phyloP scores from a whole-genome alignment of 805 yeast species.

The Ogataea pini region DNA sequence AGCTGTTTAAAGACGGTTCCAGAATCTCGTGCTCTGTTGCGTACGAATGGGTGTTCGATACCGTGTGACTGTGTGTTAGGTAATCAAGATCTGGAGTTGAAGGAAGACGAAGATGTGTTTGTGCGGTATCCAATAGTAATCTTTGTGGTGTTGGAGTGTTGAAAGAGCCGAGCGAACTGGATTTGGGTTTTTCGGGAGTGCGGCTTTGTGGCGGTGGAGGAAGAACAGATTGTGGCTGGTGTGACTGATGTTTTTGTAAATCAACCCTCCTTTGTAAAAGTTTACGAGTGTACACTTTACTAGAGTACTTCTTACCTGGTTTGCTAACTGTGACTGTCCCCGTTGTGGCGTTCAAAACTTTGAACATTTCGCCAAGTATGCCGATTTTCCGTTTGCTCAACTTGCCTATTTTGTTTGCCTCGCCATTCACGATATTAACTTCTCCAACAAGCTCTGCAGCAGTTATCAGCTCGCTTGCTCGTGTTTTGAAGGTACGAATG shows the following conservation, averaged over 20 bases:
- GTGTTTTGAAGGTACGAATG: slow-evolving; percentile 28
- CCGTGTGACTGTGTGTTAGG: slow-evolving; percentile 8
- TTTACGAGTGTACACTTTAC: slow-evolving; percentile 25
- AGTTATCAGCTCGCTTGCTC: slow-evolving; percentile 23
- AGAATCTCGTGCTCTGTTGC: slow-evolving; percentile 5
- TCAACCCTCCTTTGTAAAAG: slow-evolving; percentile 13
- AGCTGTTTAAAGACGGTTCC: slow-evolving; percentile 6
- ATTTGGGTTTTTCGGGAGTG: slow-evolving; percentile 3
- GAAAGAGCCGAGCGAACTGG: slow-evolving; percentile 2
- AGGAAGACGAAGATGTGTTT: slow-evolving; percentile 8
- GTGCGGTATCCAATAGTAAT: slow-evolving; percentile 8
- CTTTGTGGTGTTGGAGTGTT: slow-evolving; percentile 21
- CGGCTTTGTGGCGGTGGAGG: slow-evolving; percentile 1
- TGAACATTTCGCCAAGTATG: slow-evolving; percentile 30
- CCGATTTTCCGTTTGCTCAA: slow-evolving; percentile 25
- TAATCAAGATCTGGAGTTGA: slow-evolving; percentile 14
- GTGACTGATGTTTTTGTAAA: slow-evolving; percentile 1
- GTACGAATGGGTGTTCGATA: not conserved
- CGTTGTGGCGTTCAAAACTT: slow-evolving; percentile 17
- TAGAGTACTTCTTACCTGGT: slow-evolving; percentile 36
- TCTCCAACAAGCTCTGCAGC: slow-evolving; percentile 30
- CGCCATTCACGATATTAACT: slow-evolving; percentile 18
- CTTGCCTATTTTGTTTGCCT: slow-evolving; percentile 20
- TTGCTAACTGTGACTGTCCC: slow-evolving; percentile 26
- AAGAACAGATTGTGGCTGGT: slow-evolving; percentile 2